phyloP scores from a whole-genome alignment of 768 basidiomycete species.

The Clitopilus passeckerianus region DNA sequence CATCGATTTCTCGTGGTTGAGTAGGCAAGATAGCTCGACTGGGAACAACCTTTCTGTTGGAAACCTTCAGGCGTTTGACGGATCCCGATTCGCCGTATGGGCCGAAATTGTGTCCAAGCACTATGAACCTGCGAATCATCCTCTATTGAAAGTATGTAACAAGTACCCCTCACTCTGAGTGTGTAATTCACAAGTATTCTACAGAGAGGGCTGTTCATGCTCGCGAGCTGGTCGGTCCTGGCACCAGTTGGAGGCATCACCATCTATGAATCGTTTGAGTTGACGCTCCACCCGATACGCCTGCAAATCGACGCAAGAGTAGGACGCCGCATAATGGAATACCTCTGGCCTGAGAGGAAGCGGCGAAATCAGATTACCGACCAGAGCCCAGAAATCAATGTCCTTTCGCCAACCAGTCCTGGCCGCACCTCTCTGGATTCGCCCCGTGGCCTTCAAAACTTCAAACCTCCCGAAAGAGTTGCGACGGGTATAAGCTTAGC shows the following conservation, averaged over 20 bases:
- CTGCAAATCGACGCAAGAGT: slow-evolving; percentile 83
- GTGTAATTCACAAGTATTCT: slow-evolving; percentile 6
- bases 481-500: slow-evolving; percentile 14
- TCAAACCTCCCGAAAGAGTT: neutral
- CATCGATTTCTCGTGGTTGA: slow-evolving; percentile 79
- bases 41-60: slow-evolving; percentile 71
- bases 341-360: slow-evolving; percentile 73
- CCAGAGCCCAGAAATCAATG: slow-evolving; percentile 14
- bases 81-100: slow-evolving; percentile 76
- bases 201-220: slow-evolving; percentile 68
- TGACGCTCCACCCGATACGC: slow-evolving; percentile 81
- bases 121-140: slow-evolving; percentile 64
- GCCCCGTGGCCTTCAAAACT: slow-evolving; percentile 28
- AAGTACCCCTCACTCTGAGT: neutral
- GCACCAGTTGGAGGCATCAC: slow-evolving; percentile 92
- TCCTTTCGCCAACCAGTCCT: slow-evolving; percentile 4
- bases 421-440: slow-evolving; percentile 50
- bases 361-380: slow-evolving; percentile 25
- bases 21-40: slow-evolving; percentile 83
- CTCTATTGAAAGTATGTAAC: slow-evolving; percentile 58
- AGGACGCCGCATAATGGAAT: slow-evolving; percentile 80
- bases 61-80: slow-evolving; percentile 83
- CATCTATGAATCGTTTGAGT: slow-evolving; percentile 78
- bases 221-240: slow-evolving; percentile 78
- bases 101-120: slow-evolving; percentile 84